Conservation (phyloP, 2,329 filamentous ascomycete species). For the Paraconiothyrium sp. region DNA sequence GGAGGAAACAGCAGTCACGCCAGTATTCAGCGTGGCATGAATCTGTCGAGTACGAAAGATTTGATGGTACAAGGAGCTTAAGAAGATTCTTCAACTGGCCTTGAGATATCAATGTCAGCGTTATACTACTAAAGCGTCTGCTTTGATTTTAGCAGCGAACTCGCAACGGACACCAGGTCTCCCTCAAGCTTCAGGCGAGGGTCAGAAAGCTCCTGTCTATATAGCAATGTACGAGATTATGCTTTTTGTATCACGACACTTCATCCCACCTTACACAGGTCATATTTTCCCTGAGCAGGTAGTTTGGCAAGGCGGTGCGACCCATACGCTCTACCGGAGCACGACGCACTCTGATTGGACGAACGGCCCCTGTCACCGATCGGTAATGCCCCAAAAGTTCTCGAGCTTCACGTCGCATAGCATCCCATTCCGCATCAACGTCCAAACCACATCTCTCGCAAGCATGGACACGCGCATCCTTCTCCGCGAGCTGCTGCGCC, state of each 20-base stretch:
- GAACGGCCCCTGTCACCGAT: neutral
- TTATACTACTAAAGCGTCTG: neutral
- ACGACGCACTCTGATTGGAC: neutral
- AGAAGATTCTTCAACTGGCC: neutral
- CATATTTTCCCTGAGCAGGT: no score
- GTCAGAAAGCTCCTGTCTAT: no score
- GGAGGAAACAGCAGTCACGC: neutral
- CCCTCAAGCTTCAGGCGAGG: no score
- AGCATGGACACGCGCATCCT: conserved; percentile 38
- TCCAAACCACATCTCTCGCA: neutral
- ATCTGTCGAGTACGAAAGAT: neutral
- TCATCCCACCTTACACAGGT: neutral
- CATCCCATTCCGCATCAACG: neutral
- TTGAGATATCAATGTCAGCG: neutral
- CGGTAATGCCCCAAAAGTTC: conserved; percentile 20
- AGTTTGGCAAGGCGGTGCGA: neutral
- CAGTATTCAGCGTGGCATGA: neutral
- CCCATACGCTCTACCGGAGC: neutral
- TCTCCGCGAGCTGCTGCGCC: conserved; percentile 41
- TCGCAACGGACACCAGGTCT: neutral
- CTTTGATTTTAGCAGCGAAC: neutral
- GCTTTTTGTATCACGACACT: neutral
- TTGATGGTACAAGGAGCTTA: neutral
- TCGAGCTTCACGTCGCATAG: conserved; percentile 10
- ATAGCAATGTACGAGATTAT: no score